A percentile compares a stretch with the other conserved stretches of the same genome.
These are phyloP conservation scores for Trypanosoma melophagium DNA, from an alignment of 208 protist species.

Conservation along the genomic window DNA sequence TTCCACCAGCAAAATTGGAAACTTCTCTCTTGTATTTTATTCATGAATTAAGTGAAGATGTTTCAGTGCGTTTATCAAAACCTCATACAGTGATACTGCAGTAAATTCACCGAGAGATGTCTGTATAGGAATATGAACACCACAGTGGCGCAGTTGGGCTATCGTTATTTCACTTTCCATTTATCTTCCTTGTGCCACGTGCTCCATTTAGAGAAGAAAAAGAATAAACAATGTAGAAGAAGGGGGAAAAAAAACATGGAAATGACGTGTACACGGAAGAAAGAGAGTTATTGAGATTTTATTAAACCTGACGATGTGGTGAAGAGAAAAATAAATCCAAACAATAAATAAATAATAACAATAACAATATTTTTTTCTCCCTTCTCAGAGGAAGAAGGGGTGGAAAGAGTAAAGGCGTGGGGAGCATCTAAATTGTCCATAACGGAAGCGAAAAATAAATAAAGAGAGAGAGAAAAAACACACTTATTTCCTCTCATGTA, in stretches of 20 bases:
- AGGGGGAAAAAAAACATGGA: no score
- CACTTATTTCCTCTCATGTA: no score
- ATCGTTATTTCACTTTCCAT: constrained; percentile 5
- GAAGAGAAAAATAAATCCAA: no score
- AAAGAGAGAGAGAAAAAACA: no score
- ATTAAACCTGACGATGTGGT: no score
- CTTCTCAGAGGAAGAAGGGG: neutral
- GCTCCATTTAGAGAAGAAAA: no score
- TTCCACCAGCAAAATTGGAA: neutral
- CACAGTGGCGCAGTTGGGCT: neutral
- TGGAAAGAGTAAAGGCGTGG: neutral
- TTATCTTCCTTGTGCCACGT: neutral
- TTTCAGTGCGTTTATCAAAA: neutral
- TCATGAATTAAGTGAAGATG: neutral
- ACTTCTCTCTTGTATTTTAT: neutral
- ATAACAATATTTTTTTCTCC: no score
- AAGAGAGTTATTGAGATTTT: no score
- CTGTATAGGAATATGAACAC: neutral
- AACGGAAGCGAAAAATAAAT: no score
- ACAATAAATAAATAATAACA: no score
- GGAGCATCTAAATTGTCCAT: neutral
- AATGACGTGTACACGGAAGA: no score
- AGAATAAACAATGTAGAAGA: no score
- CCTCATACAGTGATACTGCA: neutral
- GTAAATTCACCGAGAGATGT: neutral